Evolutionary conservation across 805 yeast genomes (phyloP).

Genomic region (Spencermartinsiella europaea): DNA sequence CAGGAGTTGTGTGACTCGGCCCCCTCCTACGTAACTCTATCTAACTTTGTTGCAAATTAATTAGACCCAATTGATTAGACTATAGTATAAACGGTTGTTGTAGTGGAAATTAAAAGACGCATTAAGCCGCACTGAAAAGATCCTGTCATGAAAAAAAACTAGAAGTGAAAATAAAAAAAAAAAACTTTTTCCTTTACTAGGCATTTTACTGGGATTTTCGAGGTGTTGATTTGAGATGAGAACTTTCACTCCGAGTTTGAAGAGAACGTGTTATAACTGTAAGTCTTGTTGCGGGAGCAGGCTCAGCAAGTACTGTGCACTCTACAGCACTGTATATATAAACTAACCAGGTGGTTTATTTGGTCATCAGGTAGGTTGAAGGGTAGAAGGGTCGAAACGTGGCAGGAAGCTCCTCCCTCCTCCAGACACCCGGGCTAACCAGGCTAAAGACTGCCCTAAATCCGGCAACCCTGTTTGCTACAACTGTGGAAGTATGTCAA

Average conservation of each 20-base stretch:
- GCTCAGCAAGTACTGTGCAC: too few relatives aligned
- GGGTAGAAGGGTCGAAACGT: too few relatives aligned
- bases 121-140: too few relatives aligned
- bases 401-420: too few relatives aligned
- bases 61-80: too few relatives aligned
- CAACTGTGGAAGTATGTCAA: slow-evolving; percentile 30
- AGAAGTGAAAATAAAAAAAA: not conserved
- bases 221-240: slow-evolving; percentile 2
- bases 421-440: not conserved
- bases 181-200: not conserved
- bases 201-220: not conserved
- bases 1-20: too few relatives aligned
- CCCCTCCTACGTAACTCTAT: too few relatives aligned
- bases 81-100: too few relatives aligned
- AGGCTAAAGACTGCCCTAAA: slow-evolving; percentile 35
- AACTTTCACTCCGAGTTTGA: slow-evolving; percentile 19
- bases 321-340: not conserved
- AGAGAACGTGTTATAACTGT: slow-evolving; percentile 25
- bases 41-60: too few relatives aligned
- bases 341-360: slow-evolving; percentile 19
- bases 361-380: slow-evolving; percentile 19
- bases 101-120: too few relatives aligned
- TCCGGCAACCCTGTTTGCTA: slow-evolving; percentile 35
- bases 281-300: slow-evolving; percentile 3
- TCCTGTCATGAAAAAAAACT: too few relatives aligned